A percentile compares a stretch with the other conserved stretches of the same genome.
phyloP scores from a whole-genome alignment of 345 rosid genomes.

The Aegle marmelos region DNA sequence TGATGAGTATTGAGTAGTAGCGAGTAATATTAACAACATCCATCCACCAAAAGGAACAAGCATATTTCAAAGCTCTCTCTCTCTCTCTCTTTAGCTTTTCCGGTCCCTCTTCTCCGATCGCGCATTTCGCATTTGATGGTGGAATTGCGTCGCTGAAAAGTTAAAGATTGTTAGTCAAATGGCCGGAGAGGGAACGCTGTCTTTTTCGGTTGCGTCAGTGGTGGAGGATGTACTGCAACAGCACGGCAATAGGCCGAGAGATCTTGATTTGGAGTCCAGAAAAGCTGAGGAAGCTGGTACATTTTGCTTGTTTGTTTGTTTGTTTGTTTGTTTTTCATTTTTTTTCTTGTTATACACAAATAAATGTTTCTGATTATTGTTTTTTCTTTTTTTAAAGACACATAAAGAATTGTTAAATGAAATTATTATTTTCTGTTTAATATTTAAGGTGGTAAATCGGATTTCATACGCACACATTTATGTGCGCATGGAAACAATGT shows the following conservation, averaged over 20 bases:
- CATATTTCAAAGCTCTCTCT: not conserved
- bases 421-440: not conserved
- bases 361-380: not conserved
- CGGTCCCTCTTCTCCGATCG: conserved; percentile 13
- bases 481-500: not conserved
- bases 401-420: too few relatives aligned
- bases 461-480: not conserved
- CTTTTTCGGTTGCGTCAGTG: conserved; percentile 42
- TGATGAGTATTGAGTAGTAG: not conserved
- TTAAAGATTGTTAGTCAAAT: not conserved
- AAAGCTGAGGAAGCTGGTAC: conserved; percentile 50
- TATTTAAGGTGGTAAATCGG: not conserved
- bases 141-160: not conserved
- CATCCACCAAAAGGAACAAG: not conserved
- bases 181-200: conserved; percentile 33
- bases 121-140: conserved; percentile 19
- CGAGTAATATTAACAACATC: conserved; percentile 1
- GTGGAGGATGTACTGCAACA: conserved; percentile 51
- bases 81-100: not conserved
- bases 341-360: not conserved
- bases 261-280: conserved; percentile 45
- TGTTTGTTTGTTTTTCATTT: not conserved
- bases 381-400: too few relatives aligned
- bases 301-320: not conserved
- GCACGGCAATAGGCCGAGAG: conserved; percentile 33